Evolutionary conservation across 768 basidiomycete genomes (phyloP).

Genomic region (Mrakia blollopis): DNA sequence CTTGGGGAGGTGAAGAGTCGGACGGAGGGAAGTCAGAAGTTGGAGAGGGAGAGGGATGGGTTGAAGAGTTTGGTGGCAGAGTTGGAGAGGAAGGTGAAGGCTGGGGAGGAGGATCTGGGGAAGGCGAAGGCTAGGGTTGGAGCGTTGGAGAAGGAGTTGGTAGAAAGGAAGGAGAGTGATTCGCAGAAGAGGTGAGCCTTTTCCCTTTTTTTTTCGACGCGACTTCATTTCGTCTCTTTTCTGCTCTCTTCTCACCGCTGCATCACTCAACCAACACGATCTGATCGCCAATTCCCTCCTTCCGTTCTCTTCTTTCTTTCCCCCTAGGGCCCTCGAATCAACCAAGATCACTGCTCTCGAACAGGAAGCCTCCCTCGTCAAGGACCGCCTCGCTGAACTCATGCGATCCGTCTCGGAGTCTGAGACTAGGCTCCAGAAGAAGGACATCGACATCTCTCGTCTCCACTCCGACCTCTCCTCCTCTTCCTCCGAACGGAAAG

Average conservation of each 20-base stretch:
- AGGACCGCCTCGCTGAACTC: slow-evolving; percentile 71
- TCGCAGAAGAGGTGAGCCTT: slow-evolving; percentile 61
- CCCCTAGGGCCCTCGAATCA: slow-evolving; percentile 52
- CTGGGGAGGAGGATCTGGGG: slow-evolving; percentile 73
- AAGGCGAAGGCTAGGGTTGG: slow-evolving; percentile 58
- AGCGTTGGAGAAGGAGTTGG: slow-evolving; percentile 68
- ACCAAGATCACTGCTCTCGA: slow-evolving; percentile 60
- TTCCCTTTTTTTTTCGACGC: slow-evolving; percentile 28
- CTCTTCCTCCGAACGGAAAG: background rate
- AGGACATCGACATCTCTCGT: slow-evolving; percentile 39
- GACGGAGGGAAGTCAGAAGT: slow-evolving; percentile 56
- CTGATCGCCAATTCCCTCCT: slow-evolving; percentile 14
- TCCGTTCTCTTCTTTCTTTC: background rate
- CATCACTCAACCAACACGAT: too few species aligned
- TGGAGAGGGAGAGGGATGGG: slow-evolving; percentile 59
- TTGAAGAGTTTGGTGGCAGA: slow-evolving; percentile 65
- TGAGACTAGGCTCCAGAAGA: slow-evolving; percentile 66
- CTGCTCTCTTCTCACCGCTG: background rate
- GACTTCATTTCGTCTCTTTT: background rate
- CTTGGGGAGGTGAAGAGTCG: slow-evolving; percentile 56
- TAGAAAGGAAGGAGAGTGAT: slow-evolving; percentile 49
- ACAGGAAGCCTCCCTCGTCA: slow-evolving; percentile 62
- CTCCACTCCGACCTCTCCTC: slow-evolving; percentile 16
- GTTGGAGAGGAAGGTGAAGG: slow-evolving; percentile 59
- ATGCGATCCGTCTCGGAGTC: slow-evolving; percentile 71